phyloP scores from a whole-genome alignment of 148 eudicot genomes.

The Rhododendron vialii region DNA sequence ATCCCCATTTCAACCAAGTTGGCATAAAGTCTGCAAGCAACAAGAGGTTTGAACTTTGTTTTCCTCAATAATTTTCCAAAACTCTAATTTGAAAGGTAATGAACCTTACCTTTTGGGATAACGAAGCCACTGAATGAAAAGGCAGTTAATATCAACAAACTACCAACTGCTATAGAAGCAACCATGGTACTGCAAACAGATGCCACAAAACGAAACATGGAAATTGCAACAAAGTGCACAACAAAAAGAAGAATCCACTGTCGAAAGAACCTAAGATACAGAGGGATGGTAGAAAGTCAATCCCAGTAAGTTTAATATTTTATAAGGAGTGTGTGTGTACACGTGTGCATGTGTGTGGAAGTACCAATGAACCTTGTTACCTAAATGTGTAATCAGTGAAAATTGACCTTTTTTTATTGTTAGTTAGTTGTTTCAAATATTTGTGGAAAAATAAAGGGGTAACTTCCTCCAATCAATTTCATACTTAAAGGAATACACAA shows the following conservation, averaged over 20 bases:
- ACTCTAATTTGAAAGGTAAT: neutral
- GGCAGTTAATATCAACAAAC: constrained; percentile 31
- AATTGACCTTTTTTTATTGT: neutral
- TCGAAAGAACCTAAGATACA: constrained; percentile 53
- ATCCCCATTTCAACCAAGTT: constrained; percentile 74
- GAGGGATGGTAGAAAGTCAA: neutral
- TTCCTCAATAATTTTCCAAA: neutral
- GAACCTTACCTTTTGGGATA: constrained; percentile 53
- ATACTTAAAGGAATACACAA: neutral
- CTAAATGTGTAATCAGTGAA: neutral
- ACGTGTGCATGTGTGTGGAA: neutral
- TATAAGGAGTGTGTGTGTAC: neutral
- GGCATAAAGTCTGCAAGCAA: constrained; percentile 80
- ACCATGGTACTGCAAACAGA: constrained; percentile 47
- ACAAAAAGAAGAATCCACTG: constrained; percentile 50
- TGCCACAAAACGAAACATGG: constrained; percentile 71
- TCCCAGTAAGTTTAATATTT: neutral
- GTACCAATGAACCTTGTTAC: neutral
- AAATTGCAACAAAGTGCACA: constrained; percentile 53
- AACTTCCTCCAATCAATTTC: no score
- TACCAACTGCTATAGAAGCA: constrained; percentile 42
- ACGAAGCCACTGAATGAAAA: constrained; percentile 65
- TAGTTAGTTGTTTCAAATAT: neutral
- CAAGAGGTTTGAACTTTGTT: neutral
- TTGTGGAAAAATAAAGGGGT: neutral